phyloP scores from a whole-genome alignment of 2,329 filamentous ascomycete genomes.

The Talaromyces pinophilus region DNA sequence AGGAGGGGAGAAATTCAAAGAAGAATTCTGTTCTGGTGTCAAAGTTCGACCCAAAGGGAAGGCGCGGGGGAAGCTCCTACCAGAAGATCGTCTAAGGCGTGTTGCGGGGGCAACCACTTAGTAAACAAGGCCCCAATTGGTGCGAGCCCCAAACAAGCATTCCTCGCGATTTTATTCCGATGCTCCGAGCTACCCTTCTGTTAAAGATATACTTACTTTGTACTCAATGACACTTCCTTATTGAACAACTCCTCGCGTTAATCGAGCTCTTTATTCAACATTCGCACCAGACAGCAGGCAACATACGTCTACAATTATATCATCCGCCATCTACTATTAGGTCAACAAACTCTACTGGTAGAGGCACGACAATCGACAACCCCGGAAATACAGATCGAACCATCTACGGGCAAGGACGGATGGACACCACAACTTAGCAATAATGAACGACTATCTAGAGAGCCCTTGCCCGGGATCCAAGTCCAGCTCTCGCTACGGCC shows the following conservation, averaged over 20 bases:
- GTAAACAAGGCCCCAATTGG: conserved; percentile 16
- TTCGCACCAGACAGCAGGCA: neutral
- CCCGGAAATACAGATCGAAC: neutral
- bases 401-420: neutral
- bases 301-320: neutral
- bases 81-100: neutral
- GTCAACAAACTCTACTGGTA: neutral
- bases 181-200: neutral
- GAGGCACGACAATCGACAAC: neutral
- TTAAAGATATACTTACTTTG: neutral
- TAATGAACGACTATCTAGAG: conserved; percentile 27
- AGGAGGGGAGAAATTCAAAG: too few species aligned
- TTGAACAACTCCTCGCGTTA: neutral
- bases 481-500: conserved; percentile 25
- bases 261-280: neutral
- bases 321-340: neutral
- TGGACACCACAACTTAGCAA: neutral
- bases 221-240: neutral
- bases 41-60: neutral
- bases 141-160: conserved; percentile 5
- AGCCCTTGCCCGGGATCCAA: conserved; percentile 39
- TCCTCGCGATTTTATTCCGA: neutral
- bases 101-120: conserved; percentile 18
- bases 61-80: neutral
- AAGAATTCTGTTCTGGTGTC: neutral